phyloP scores from a whole-genome alignment of 371 early-diverging fungal species.

The Apophysomyces elegans region DNA sequence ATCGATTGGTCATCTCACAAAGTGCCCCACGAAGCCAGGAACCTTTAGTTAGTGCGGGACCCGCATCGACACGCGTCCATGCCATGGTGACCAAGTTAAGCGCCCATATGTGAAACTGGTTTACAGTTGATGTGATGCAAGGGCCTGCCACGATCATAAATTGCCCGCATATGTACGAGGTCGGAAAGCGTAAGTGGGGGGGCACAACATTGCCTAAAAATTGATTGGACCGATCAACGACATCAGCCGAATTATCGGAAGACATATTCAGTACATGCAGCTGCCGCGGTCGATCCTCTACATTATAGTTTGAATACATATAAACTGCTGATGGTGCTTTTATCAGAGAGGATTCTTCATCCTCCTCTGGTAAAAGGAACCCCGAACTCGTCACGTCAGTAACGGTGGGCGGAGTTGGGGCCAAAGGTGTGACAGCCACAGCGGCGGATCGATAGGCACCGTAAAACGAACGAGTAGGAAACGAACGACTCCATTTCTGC shows the following conservation, averaged over 20 bases:
- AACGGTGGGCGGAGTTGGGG: slow-evolving; percentile 28
- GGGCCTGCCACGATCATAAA: slow-evolving; percentile 74
- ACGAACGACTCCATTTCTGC: slow-evolving; percentile 57
- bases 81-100: slow-evolving; percentile 59
- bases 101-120: slow-evolving; percentile 75
- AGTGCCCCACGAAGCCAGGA: slow-evolving; percentile 76
- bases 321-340: slow-evolving; percentile 26
- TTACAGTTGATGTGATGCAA: slow-evolving; percentile 57
- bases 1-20: slow-evolving; percentile 58
- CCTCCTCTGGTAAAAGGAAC: slow-evolving; percentile 19
- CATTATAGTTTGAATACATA: slow-evolving; percentile 75
- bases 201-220: slow-evolving; percentile 57
- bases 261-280: slow-evolving; percentile 60
- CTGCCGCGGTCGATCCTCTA: slow-evolving; percentile 61
- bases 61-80: slow-evolving; percentile 74
- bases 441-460: slow-evolving; percentile 75
- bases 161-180: slow-evolving; percentile 65
- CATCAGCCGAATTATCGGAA: slow-evolving; percentile 33
- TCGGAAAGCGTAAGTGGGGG: slow-evolving; percentile 77
- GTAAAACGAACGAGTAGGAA: slow-evolving; percentile 61
- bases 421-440: slow-evolving; percentile 48
- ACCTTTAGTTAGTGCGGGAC: slow-evolving; percentile 61
- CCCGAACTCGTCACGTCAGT: slow-evolving; percentile 8
- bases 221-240: slow-evolving; percentile 62
- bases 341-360: slow-evolving; percentile 22